These are phyloP conservation scores for Tremella mesenterica DNA, from an alignment of 768 basidiomycete species.

Conservation along the genomic window DNA sequence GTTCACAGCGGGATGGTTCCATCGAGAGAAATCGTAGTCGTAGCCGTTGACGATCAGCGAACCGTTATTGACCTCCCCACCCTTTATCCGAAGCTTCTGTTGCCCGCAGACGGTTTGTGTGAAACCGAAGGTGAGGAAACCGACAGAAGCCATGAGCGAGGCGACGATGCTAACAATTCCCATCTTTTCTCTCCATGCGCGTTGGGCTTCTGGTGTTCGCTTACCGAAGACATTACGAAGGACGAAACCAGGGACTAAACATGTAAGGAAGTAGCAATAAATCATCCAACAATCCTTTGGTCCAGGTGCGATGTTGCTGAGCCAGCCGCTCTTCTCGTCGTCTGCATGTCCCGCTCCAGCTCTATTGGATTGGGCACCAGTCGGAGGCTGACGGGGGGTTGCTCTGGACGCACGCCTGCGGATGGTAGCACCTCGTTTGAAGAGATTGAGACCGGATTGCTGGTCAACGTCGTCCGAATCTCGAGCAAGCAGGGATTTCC, in stretches of 20 bases:
- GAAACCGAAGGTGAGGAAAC: constrained; percentile 98
- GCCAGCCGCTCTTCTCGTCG: constrained; percentile 41
- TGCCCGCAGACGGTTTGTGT: constrained; percentile 85
- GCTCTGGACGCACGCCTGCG: constrained; percentile 55
- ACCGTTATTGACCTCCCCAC: constrained; percentile 63
- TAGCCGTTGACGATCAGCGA: constrained; percentile 91
- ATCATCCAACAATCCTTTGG: constrained; percentile 93
- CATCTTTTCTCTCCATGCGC: constrained; percentile 98
- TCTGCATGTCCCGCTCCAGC: constrained; percentile 14
- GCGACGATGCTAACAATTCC: constrained; percentile 75
- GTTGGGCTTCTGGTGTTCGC: constrained; percentile 79
- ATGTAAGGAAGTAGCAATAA: constrained; percentile 79
- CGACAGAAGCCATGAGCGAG: constrained; percentile 81
- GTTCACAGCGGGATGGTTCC: constrained; percentile 65
- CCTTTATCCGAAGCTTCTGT: constrained; percentile 71
- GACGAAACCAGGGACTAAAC: constrained; percentile 64
- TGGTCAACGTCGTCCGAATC: constrained; percentile 69
- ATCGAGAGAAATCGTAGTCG: constrained; percentile 81
- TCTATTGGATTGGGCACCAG: constrained; percentile 45
- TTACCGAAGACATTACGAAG: constrained; percentile 72
- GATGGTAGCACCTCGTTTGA: constrained; percentile 74
- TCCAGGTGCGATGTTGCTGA: constrained; percentile 69
- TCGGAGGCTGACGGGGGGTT: constrained; percentile 45
- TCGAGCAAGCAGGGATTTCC: constrained; percentile 77
- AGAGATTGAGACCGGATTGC: constrained; percentile 84